Evolutionary conservation across 352 stramenopile genomes (phyloP), one percentile per base, ranked within the genome.

Genomic region (Globisporangium alternatum): DNA sequence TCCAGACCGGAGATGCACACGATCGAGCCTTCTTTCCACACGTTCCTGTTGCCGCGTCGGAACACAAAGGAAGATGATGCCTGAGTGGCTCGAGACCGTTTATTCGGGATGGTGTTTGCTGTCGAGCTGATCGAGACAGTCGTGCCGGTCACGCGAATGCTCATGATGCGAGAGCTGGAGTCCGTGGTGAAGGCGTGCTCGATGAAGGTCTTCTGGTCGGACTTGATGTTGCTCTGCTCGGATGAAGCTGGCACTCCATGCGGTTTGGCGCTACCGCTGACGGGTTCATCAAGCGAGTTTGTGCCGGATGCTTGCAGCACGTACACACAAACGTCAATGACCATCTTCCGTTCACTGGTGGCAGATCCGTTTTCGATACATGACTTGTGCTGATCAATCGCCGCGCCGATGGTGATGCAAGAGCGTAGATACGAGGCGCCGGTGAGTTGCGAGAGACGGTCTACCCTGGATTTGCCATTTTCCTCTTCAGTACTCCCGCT

Each of bases 131-230:
- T 72, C 28, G 67, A 69, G 0, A 65, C 45, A 47, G 73, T 63
- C 28, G 31, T 65, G 31, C 74, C 67, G 7, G 68, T 70, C 1
- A 88, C 52, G 17, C 79, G 75, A 66, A 90, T 72, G 59, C 81
- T 87, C 78, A 88, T 81, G 7, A 90, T 60, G 35, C 75, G 66
- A 10, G 65, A 60, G 49, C 70, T 88, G 48, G 48, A 48, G 55
- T 90, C 81, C 0, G 81, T 86, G n/a, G 77, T 79, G 47, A 90
- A 90, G 15, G 80, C 69, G 31, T 88, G 79, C 41, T 88, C 67
- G 2, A 75, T 51, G 62, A 80, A 83, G 3, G 66, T 43, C 8
- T 62, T 55, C 51, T 66, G 64, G 4, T 62, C 52, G 9, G 47
- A 49, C 35, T 56, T 56, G 30, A 62, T n/a, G 43, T 30, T 55